Evolutionary conservation across 805 yeast genomes (phyloP).

Genomic region (Maudiozyma saulgeensis): DNA sequence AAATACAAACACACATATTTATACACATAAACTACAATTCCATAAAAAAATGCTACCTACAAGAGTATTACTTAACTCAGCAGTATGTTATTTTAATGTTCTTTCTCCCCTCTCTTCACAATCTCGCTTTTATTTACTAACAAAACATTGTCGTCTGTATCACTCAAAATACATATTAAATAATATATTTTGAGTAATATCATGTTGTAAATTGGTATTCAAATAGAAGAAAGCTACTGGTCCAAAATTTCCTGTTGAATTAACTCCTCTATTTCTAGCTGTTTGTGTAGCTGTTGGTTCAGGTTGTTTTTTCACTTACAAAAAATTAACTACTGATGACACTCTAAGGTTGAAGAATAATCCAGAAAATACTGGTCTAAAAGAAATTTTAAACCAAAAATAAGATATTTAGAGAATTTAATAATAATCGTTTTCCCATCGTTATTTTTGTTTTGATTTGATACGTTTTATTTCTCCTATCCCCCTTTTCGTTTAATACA

Average conservation of each 20-base stretch:
- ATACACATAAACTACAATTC: background rate
- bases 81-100: conserved; percentile 4
- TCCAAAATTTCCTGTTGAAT: conserved; percentile 41
- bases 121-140: background rate
- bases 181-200: background rate
- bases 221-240: conserved; percentile 31
- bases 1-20: background rate
- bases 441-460: too few relatives aligned
- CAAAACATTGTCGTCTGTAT: background rate
- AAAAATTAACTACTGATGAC: conserved; percentile 40
- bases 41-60: conserved; percentile 5
- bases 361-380: conserved; percentile 33
- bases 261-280: conserved; percentile 49
- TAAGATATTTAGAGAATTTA: background rate
- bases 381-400: conserved; percentile 18
- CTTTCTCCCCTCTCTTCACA: background rate
- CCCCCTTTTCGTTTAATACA: background rate
- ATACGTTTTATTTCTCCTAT: background rate
- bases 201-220: background rate
- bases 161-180: too few relatives aligned
- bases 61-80: conserved; percentile 4
- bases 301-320: conserved; percentile 44
- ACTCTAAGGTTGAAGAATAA: conserved; percentile 39
- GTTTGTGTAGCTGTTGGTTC: conserved; percentile 44
- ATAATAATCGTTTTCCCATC: too few relatives aligned